These are phyloP conservation scores for Adiantum capillusveneris DNA, from an alignment of 75 land plant species.

Conservation along the genomic window DNA sequence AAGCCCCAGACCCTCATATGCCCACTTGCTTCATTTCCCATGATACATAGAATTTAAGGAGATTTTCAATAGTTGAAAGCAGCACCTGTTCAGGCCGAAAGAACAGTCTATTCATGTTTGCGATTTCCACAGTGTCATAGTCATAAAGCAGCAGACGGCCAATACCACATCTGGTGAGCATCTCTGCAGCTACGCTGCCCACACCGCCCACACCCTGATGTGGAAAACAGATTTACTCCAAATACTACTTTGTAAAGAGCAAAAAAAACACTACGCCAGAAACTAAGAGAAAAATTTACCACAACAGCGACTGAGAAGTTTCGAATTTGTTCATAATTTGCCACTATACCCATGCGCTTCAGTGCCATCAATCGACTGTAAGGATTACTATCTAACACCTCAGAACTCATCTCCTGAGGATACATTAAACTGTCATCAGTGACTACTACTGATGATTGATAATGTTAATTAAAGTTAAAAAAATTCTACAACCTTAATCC, in stretches of 20 bases:
- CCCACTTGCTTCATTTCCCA: too few relatives aligned
- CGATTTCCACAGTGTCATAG: constrained; percentile 96
- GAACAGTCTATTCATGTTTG: constrained; percentile 96
- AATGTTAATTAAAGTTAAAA: too few relatives aligned
- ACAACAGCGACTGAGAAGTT: constrained; percentile 94
- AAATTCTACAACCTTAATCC: too few relatives aligned
- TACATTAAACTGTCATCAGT: neutral
- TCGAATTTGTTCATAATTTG: constrained; percentile 80
- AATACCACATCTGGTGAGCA: constrained; percentile 97
- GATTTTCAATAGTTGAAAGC: too few relatives aligned
- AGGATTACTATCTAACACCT: constrained; percentile 92
- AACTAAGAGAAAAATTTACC: constrained; percentile 32
- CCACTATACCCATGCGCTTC: constrained; percentile 94
- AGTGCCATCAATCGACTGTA: constrained; percentile 98
- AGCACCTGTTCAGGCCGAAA: constrained; percentile 93
- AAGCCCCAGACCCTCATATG: too few relatives aligned
- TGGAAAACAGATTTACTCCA: too few relatives aligned
- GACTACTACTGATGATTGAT: neutral
- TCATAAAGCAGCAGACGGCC: constrained; percentile 93
- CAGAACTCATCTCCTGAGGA: constrained; percentile 88
- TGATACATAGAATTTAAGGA: too few relatives aligned
- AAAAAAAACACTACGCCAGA: too few relatives aligned
- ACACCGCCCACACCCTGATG: constrained; percentile 97
- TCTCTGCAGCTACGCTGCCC: constrained; percentile 99
- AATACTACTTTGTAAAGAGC: too few relatives aligned